Evolutionary conservation across 108 stramenopile species (phyloP).

Genomic region (Cyclotella baltica): DNA sequence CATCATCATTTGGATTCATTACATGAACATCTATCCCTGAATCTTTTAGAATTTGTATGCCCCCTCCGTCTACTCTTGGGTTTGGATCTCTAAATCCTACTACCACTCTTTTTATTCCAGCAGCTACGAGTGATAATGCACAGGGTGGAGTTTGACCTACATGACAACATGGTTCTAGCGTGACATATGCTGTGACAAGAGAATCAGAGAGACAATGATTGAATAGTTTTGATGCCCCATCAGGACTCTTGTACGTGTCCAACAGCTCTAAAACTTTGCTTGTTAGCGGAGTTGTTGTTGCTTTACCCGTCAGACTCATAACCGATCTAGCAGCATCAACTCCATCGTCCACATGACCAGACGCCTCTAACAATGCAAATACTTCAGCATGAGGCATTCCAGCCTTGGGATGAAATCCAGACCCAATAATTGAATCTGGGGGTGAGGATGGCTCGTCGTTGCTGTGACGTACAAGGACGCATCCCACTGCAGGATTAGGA

Average conservation of each 20-base stretch:
- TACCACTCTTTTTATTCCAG: slow-evolving; percentile 83
- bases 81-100: slow-evolving; percentile 89
- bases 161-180: slow-evolving; percentile 93
- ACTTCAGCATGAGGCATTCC: slow-evolving; percentile 92
- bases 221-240: slow-evolving; percentile 65
- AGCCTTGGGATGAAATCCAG: slow-evolving; percentile 88
- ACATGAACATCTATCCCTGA: slow-evolving; percentile 70
- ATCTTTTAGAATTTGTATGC: slow-evolving; percentile 70
- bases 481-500: slow-evolving; percentile 93
- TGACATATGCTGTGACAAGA: slow-evolving; percentile 89
- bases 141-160: slow-evolving; percentile 88
- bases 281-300: neutral
- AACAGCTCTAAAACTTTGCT: slow-evolving; percentile 44
- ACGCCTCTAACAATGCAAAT: slow-evolving; percentile 84
- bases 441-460: slow-evolving; percentile 20
- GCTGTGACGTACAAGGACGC: slow-evolving; percentile 71
- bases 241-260: slow-evolving; percentile 49
- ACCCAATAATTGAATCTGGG: slow-evolving; percentile 61
- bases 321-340: slow-evolving; percentile 67
- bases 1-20: neutral
- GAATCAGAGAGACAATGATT: slow-evolving; percentile 35
- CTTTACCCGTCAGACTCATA: slow-evolving; percentile 22
- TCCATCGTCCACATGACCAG: slow-evolving; percentile 69
- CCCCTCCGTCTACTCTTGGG: slow-evolving; percentile 85
- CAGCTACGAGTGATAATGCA: slow-evolving; percentile 65